Evolutionary conservation across 257 asterid species (phyloP).

Genomic region (Forsythia viridissima): DNA sequence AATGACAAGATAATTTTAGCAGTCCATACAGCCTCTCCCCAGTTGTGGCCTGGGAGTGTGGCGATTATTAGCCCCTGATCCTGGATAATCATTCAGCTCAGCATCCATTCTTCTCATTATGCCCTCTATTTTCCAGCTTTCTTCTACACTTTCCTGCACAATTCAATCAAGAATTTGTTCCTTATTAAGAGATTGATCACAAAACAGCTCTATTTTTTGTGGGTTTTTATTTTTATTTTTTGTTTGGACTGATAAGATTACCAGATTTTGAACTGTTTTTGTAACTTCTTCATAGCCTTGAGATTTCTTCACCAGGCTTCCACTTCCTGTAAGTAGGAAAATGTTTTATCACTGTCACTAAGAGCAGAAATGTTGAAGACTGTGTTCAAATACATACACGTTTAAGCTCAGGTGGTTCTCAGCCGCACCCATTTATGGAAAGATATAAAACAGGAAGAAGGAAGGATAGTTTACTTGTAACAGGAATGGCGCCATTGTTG

Average conservation of each 20-base stretch:
- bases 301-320: slow-evolving; percentile 32
- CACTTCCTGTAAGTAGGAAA: slow-evolving; percentile 38
- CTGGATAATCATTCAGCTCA: slow-evolving; percentile 58
- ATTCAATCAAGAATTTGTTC: background rate
- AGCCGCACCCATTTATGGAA: background rate
- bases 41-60: slow-evolving; percentile 54
- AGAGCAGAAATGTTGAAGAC: background rate
- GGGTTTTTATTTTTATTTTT: background rate
- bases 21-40: slow-evolving; percentile 36
- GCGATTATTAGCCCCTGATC: slow-evolving; percentile 66
- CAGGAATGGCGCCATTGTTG: slow-evolving; percentile 36
- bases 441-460: background rate
- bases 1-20: slow-evolving; percentile 17
- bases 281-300: slow-evolving; percentile 20
- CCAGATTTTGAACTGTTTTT: slow-evolving; percentile 20
- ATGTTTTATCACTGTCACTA: background rate
- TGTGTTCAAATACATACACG: too few relatives aligned
- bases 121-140: slow-evolving; percentile 10
- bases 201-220: background rate
- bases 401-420: too few relatives aligned
- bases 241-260: background rate
- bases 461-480: slow-evolving; percentile 32
- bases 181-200: background rate
- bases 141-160: slow-evolving; percentile 26
- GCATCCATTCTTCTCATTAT: slow-evolving; percentile 31